A percentile compares a stretch with the other conserved stretches of the same genome.
Conservation (phyloP, 805 yeast species). For the Soucietia sequanensis region DNA sequence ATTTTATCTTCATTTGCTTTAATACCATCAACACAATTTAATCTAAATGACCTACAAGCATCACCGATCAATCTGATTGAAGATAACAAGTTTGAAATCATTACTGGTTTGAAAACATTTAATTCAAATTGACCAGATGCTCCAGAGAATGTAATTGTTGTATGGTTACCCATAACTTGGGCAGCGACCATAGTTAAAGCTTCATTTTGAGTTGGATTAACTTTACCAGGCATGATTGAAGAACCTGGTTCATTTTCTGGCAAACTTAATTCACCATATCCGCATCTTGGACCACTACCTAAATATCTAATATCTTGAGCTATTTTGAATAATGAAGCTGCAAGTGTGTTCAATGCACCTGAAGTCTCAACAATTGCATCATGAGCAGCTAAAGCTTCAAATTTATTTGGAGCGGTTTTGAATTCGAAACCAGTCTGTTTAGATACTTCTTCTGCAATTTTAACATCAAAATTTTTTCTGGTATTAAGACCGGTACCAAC, state of each 20-base stretch:
- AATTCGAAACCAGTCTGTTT: slow-evolving; percentile 31
- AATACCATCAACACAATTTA: slow-evolving; percentile 39
- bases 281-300: slow-evolving; percentile 42
- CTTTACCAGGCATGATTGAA: slow-evolving; percentile 43
- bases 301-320: slow-evolving; percentile 40
- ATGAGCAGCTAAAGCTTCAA: slow-evolving; percentile 42
- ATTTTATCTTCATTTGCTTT: slow-evolving; percentile 36
- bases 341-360: slow-evolving; percentile 39
- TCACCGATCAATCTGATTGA: slow-evolving; percentile 36
- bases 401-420: slow-evolving; percentile 40
- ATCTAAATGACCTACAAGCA: slow-evolving; percentile 32
- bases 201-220: slow-evolving; percentile 41
- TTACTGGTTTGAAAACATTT: slow-evolving; percentile 40
- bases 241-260: slow-evolving; percentile 43
- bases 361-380: slow-evolving; percentile 41
- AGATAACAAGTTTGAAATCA: slow-evolving; percentile 35
- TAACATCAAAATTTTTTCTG: slow-evolving; percentile 34
- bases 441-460: slow-evolving; percentile 33
- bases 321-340: slow-evolving; percentile 36
- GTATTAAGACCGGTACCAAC: slow-evolving; percentile 43
- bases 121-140: slow-evolving; percentile 42
- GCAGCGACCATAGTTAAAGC: slow-evolving; percentile 42
- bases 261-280: slow-evolving; percentile 38
- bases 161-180: slow-evolving; percentile 40
- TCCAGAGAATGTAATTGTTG: slow-evolving; percentile 38